phyloP scores from a whole-genome alignment of 352 stramenopile genomes.

The Phytophthora hibernalis region DNA sequence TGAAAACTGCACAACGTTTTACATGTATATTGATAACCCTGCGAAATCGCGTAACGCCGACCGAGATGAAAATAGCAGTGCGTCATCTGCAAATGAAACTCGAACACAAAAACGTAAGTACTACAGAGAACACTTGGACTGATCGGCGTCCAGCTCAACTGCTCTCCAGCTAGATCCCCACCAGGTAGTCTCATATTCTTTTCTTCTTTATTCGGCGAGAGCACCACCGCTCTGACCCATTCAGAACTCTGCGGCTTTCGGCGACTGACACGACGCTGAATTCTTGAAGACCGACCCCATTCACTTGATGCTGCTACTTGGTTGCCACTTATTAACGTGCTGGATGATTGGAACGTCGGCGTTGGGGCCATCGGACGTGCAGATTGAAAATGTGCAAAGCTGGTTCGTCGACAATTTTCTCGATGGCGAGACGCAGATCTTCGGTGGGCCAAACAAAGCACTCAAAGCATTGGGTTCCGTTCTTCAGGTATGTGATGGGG shows the following conservation, averaged over 20 bases:
- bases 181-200: slow-evolving; percentile 12
- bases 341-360: slow-evolving; percentile 13
- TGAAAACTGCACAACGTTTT: neutral
- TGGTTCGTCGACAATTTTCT: slow-evolving; percentile 44
- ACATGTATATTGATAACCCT: neutral
- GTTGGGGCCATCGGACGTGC: slow-evolving; percentile 3
- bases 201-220: slow-evolving; percentile 23
- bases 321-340: slow-evolving; percentile 1
- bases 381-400: slow-evolving; percentile 28
- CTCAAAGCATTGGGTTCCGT: slow-evolving; percentile 9
- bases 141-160: slow-evolving; percentile 16
- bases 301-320: slow-evolving; percentile 22
- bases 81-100: slow-evolving; percentile 2
- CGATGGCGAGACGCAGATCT: slow-evolving; percentile 43
- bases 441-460: slow-evolving; percentile 23
- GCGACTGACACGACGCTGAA: slow-evolving; percentile 9
- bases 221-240: slow-evolving; percentile 9
- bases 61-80: neutral
- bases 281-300: slow-evolving; percentile 11
- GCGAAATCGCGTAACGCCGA: neutral
- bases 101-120: slow-evolving; percentile 5
- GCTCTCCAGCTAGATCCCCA: neutral
- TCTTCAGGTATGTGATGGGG: slow-evolving; percentile 31
- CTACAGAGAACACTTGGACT: slow-evolving; percentile 17
- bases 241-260: slow-evolving; percentile 10